Base-by-base conservation (phyloP, 306 rosid genomes). In the Rosa rugosa region DNA sequence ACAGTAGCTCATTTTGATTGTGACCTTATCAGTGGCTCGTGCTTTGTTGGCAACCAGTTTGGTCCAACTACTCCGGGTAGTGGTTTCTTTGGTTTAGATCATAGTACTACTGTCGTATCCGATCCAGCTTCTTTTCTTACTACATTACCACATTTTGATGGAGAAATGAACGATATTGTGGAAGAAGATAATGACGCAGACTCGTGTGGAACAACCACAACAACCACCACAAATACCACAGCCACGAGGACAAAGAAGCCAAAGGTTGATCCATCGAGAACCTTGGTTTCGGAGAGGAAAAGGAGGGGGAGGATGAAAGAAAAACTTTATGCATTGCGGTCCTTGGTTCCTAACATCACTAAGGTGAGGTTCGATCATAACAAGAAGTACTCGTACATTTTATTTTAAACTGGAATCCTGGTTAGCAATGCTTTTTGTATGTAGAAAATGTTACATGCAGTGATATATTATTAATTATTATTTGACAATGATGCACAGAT, bases 261-360 rank as follows among this genome's bases (percentile, higher is more conserved):
- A 5, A 94, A 94, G 74, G 70, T 72, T 12, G 99, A 94, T 50
- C 71, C 95, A 69, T 82, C 97, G 1, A 87, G 91, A 79, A 91
- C 99, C 69, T 83, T 94, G 83, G 75, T 91, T 67, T 94, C 92
- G 0, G 99, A 94, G 82, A 84, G 95, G 68, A 88, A 85, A 50
- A 90, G 98, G 79, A 89, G 99, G 54, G 87, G 90, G 17, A 76
- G 88, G 60, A 90, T 92, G 99, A 94, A 94, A 87, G 99, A 94
- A 77, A 89, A 89, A 85, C 99, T 94, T 72, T 89, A 92, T 41
- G 91, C 93, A 65, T 86, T 94, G 82, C 86, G 97, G 23, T 72
- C 97, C 74, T 79, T 91, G 85, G 99, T 94, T 83, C 99, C 99
- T 27, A 91, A 89, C 85, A 94, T 94, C 69, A 88, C 94, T 12